Conservation (phyloP, 2,329 filamentous ascomycete species). For the Xylariaceae sp. region DNA sequence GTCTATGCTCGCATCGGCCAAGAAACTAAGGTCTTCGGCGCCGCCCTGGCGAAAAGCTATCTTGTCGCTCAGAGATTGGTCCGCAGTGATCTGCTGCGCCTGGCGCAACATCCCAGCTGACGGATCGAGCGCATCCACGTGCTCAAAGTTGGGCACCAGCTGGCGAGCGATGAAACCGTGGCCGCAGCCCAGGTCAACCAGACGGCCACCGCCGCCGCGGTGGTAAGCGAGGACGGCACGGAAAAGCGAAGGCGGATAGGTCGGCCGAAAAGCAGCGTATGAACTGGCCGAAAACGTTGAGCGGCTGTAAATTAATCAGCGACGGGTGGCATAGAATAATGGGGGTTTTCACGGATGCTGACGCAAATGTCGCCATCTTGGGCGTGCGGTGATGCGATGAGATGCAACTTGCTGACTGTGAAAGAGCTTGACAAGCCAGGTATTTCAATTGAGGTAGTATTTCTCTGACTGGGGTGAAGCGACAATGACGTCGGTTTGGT, state of each 20-base stretch:
- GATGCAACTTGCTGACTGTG: too few relatives aligned
- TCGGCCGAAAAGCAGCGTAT: constrained; percentile 58
- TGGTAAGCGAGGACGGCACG: constrained; percentile 51
- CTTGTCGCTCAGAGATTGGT: constrained; percentile 27
- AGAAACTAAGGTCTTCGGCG: constrained; percentile 50
- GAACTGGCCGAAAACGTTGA: constrained; percentile 50
- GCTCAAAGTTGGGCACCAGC: constrained; percentile 48
- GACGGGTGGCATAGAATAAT: neutral
- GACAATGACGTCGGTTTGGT: too few relatives aligned
- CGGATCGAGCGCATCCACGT: constrained; percentile 51
- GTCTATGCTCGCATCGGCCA: constrained; percentile 48
- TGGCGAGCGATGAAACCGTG: constrained; percentile 54
- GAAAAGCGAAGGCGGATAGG: constrained; percentile 53
- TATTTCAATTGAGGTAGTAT: too few relatives aligned
- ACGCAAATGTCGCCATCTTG: constrained; percentile 47
- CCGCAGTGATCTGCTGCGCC: constrained; percentile 35
- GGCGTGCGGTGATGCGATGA: neutral
- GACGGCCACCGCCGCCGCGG: constrained; percentile 25
- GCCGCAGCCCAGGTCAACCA: constrained; percentile 61
- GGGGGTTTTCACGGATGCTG: constrained; percentile 16
- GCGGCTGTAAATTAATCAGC: constrained; percentile 35
- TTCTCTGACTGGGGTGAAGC: too few relatives aligned
- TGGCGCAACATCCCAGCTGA: constrained; percentile 54
- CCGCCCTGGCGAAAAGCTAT: constrained; percentile 45
- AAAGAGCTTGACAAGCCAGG: too few relatives aligned